Evolutionary conservation across 495 filamentous ascomycete species (phyloP).

Genomic region (Aspergillus steynii): DNA sequence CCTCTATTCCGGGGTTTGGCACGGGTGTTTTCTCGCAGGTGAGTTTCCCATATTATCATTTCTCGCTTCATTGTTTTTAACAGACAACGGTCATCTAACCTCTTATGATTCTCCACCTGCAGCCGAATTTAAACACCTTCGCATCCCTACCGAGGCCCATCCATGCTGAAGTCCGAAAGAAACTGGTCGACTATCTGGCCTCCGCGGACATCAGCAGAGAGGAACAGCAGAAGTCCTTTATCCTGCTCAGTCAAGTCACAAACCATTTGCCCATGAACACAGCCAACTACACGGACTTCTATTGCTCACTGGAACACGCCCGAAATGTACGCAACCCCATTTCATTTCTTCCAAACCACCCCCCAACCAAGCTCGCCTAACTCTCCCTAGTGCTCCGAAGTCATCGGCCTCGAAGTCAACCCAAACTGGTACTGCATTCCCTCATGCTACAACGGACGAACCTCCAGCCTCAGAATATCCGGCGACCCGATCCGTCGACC

Average conservation of each 20-base stretch:
- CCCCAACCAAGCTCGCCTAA: background rate
- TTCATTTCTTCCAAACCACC: background rate
- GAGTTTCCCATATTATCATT: background rate
- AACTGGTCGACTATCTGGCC: slow-evolving; percentile 53
- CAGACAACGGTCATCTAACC: background rate
- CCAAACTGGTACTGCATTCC: slow-evolving; percentile 19
- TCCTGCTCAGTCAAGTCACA: slow-evolving; percentile 49
- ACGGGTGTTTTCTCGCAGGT: slow-evolving; percentile 18
- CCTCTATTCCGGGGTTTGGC: slow-evolving; percentile 16
- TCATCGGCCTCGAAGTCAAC: background rate
- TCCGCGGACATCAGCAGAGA: slow-evolving; percentile 42
- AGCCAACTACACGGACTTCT: slow-evolving; percentile 86
- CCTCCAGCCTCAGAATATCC: slow-evolving; percentile 67
- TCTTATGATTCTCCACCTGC: background rate
- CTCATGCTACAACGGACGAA: slow-evolving; percentile 74
- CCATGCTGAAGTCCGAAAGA: slow-evolving; percentile 57
- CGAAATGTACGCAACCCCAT: slow-evolving; percentile 18
- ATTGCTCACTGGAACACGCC: slow-evolving; percentile 39
- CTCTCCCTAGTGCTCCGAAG: slow-evolving; percentile 11
- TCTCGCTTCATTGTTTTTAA: slow-evolving; percentile 10
- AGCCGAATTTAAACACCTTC: slow-evolving; percentile 69
- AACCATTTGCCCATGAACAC: slow-evolving; percentile 75
- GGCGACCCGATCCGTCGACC: slow-evolving; percentile 66
- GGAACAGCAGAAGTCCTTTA: slow-evolving; percentile 36
- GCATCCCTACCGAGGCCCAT: slow-evolving; percentile 62